These are phyloP conservation scores for Escallonia rubra DNA, from an alignment of 129 eudicot genomes.

Conservation along the genomic window DNA sequence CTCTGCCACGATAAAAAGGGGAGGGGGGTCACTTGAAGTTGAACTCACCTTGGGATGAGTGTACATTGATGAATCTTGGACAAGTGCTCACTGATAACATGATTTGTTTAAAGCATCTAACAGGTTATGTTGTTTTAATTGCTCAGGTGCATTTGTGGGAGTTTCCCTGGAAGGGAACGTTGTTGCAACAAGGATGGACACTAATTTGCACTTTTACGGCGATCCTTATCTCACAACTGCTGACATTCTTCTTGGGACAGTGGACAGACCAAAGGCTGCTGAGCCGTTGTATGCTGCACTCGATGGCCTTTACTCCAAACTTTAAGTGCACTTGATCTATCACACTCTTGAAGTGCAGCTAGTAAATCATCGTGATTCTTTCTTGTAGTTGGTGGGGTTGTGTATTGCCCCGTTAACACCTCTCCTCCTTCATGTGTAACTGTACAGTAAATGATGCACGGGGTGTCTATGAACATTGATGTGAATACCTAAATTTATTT, in stretches of 20 bases:
- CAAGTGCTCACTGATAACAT: too few relatives aligned
- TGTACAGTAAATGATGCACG: background rate
- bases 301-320: slow-evolving; percentile 49
- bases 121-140: slow-evolving; percentile 6
- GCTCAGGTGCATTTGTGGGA: slow-evolving; percentile 92
- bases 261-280: slow-evolving; percentile 94
- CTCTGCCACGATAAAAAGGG: too few relatives aligned
- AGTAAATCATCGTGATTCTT: background rate
- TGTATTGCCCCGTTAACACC: background rate
- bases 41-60: too few relatives aligned
- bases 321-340: background rate
- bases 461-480: background rate
- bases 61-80: too few relatives aligned
- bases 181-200: slow-evolving; percentile 86
- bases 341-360: background rate
- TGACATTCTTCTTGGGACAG: slow-evolving; percentile 82
- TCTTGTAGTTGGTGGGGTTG: background rate
- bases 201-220: slow-evolving; percentile 83
- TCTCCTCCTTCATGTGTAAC: background rate
- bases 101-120: background rate
- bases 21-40: too few relatives aligned
- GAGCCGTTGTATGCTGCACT: slow-evolving; percentile 84
- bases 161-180: slow-evolving; percentile 89
- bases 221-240: slow-evolving; percentile 91
- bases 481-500: too few relatives aligned